Conservation (phyloP, 75 land plant species). For the Azolla pinnata region DNA sequence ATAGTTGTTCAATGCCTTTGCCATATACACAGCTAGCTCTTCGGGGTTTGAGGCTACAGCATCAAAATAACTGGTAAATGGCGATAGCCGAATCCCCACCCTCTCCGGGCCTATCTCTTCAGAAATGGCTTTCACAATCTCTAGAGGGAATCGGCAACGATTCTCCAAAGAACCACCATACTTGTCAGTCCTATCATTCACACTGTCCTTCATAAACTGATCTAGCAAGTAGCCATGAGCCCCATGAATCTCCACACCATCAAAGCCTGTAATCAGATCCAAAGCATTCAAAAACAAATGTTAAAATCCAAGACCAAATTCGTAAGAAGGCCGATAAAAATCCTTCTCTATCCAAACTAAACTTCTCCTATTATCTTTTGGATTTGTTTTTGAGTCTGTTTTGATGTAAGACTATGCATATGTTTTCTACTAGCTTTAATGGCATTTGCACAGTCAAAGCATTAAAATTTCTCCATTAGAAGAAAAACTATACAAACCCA, state of each 20-base stretch:
- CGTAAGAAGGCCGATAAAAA: neutral
- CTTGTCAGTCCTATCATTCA: conserved; percentile 17
- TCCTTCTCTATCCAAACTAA: no score
- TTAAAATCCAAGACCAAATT: neutral
- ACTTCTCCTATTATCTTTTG: neutral
- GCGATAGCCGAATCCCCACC: conserved; percentile 15
- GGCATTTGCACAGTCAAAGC: no score
- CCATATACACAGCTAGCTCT: conserved; percentile 6
- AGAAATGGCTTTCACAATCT: conserved; percentile 7
- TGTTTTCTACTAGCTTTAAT: no score
- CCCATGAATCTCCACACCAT: conserved; percentile 21
- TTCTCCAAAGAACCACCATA: conserved; percentile 19
- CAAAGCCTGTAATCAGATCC: conserved; percentile 15
- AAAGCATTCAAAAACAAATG: neutral
- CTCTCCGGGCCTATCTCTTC: conserved; percentile 11
- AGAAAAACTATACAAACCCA: neutral
- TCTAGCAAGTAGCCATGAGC: conserved; percentile 17
- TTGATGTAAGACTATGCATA: no score
- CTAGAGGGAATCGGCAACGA: conserved; percentile 17
- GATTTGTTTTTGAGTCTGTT: neutral
- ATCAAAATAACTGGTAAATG: conserved; percentile 19
- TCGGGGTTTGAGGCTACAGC: conserved; percentile 17
- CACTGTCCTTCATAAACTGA: conserved; percentile 18
- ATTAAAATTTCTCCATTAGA: no score
- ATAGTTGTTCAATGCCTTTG: neutral